Base-by-base conservation (phyloP, 768 basidiomycete genomes). In the Panaeolus papilionaceus region DNA sequence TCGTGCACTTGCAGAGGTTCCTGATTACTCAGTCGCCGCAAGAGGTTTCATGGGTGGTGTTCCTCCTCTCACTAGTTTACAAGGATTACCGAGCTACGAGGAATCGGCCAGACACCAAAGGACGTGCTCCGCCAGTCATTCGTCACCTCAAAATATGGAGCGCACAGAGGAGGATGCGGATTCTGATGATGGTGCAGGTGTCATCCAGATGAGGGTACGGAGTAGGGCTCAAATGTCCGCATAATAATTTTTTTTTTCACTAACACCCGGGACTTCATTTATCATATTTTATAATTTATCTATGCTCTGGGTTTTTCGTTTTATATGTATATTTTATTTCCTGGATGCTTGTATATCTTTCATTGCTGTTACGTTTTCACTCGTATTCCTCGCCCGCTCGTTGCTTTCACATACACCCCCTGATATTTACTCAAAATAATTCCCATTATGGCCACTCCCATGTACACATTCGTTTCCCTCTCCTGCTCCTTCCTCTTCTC, bases 11-110 rank as follows among this genome's bases (percentile, higher is more conserved):
- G 92, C 86, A 70, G 88, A 85, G 81, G 93, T 98, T 18, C 97
- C 97, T 1, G 89, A 93, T 71, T 99, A 99, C 77, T 85, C 85
- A 20, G 85, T 93, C 58, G 94, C 96, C 2, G 88, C 91, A 68
- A 83, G 92, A 14, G 96, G 95, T 6, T 97, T 96, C 78, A 84
- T 96, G 33, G 96, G 96, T 7, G 95, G 96, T 5, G 90, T 96
- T n/a, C 89, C 92, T 10, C 95, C 97, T 16, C 77, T 95, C 73
- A 84, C 84, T 72, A 91, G 92, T 72, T 83, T 91, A 81, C 83
- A 81, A 33, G 94, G 92, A 6, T 75, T 97, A 71, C 96, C 96
- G 61, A 92, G 89, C 44, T 99, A 99, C 71, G 94, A 94, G 71
- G 95, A 95, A 74, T 86, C 86, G 10, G 69, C 73, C 5, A 67